phyloP scores from a whole-genome alignment of 2,329 filamentous ascomycete species.

The Arthroderma sp. region DNA sequence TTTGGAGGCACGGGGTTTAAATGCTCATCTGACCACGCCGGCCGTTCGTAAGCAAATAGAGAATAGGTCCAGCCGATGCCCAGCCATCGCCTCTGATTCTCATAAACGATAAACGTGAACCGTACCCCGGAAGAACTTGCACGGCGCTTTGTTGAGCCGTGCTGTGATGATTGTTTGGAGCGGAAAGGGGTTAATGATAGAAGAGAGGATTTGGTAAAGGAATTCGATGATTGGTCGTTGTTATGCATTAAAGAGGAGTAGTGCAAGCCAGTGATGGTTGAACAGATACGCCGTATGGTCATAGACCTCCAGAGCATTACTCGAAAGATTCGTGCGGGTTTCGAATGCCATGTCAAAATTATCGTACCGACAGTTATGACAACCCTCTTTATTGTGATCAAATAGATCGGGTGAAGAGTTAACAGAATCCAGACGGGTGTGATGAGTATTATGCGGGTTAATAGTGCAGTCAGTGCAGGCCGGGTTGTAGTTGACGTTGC shows the following conservation, averaged over 20 bases:
- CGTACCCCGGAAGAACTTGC: conserved; percentile 62
- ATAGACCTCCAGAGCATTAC: conserved; percentile 83
- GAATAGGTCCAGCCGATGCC: conserved; percentile 90
- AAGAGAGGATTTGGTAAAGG: conserved; percentile 21
- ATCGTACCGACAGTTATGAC: conserved; percentile 78
- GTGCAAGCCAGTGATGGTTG: conserved; percentile 64
- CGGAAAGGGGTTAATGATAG: conserved; percentile 23
- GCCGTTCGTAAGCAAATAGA: conserved; percentile 78
- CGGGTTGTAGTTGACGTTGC: conserved; percentile 83
- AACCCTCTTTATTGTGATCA: conserved; percentile 78
- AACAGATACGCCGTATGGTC: conserved; percentile 55
- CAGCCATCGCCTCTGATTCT: conserved; percentile 92
- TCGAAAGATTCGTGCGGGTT: conserved; percentile 70
- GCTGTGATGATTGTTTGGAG: conserved; percentile 33
- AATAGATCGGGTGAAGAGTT: conserved; percentile 66
- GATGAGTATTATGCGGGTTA: conserved; percentile 76
- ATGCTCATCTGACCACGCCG: conserved; percentile 92
- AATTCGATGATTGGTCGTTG: conserved; percentile 13
- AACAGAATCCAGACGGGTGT: conserved; percentile 79
- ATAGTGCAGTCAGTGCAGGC: conserved; percentile 77
- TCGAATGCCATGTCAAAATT: conserved; percentile 81
- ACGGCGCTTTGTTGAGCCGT: conserved; percentile 30
- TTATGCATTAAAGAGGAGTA: conserved; percentile 7
- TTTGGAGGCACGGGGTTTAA: conserved; percentile 66
- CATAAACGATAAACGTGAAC: conserved; percentile 92